These are phyloP conservation scores for Diplocarpon rosae DNA, from an alignment of 2,329 filamentous ascomycete genomes.

Conservation along the genomic window DNA sequence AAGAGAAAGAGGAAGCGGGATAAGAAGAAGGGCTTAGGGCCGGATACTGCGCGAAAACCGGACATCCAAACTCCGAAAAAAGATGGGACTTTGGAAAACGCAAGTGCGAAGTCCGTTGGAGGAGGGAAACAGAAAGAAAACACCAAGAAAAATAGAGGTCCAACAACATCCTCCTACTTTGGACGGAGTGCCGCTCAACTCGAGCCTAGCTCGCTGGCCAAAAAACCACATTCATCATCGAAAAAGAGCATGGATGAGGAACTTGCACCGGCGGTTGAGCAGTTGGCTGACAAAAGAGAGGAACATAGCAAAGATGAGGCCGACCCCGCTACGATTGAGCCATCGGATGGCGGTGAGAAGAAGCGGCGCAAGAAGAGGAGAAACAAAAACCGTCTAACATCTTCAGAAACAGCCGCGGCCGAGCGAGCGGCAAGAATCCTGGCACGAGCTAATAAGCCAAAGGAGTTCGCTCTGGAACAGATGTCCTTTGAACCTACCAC, in stretches of 20 bases:
- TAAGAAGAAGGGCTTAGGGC: not conserved
- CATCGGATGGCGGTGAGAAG: not conserved
- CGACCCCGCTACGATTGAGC: too few species aligned
- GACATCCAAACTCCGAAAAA: not conserved
- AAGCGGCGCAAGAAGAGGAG: slow-evolving; percentile 17
- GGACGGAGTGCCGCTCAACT: too few species aligned
- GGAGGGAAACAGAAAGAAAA: too few species aligned
- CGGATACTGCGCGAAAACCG: not conserved
- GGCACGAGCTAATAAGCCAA: not conserved
- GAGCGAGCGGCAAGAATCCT: not conserved
- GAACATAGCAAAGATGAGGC: not conserved
- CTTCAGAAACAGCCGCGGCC: slow-evolving; percentile 1
- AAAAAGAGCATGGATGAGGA: too few species aligned
- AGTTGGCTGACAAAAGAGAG: not conserved
- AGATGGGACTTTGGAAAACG: not conserved
- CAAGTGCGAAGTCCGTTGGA: too few species aligned
- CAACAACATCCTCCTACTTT: too few species aligned
- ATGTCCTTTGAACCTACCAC: not conserved
- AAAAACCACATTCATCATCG: too few species aligned
- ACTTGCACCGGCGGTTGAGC: too few species aligned
- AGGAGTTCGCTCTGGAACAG: not conserved
- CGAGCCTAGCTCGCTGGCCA: too few species aligned
- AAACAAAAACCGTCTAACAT: slow-evolving; percentile 16
- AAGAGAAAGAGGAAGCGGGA: not conserved
- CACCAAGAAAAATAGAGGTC: too few species aligned